Evolutionary conservation across 352 stramenopile species (phyloP).

Genomic region (Globisporangium rhizosaccharum): DNA sequence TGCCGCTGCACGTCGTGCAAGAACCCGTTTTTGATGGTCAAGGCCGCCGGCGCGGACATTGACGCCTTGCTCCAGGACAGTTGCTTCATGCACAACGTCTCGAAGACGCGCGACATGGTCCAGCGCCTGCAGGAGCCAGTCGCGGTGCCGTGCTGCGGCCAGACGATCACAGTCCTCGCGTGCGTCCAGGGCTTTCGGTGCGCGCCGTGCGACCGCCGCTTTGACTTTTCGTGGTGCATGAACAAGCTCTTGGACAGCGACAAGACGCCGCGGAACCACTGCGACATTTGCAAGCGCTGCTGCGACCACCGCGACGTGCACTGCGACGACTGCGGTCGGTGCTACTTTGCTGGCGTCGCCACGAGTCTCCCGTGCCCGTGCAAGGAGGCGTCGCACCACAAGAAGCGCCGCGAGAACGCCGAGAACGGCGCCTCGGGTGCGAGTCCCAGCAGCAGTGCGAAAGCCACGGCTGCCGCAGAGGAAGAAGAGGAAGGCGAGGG

Average conservation of each 20-base stretch:
- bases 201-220: constrained; percentile 32
- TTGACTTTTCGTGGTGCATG: constrained; percentile 81
- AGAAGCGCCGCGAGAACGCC: constrained; percentile 39
- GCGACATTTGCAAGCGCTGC: constrained; percentile 82
- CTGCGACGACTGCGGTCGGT: constrained; percentile 74
- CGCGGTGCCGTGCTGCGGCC: constrained; percentile 52
- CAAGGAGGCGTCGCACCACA: constrained; percentile 53
- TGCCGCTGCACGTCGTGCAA: constrained; percentile 85
- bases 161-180: constrained; percentile 58
- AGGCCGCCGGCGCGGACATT: constrained; percentile 68
- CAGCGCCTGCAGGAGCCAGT: constrained; percentile 63
- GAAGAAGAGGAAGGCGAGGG: constrained; percentile 63
- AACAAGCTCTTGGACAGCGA: constrained; percentile 76
- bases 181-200: constrained; percentile 75
- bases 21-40: constrained; percentile 83
- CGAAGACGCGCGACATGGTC: constrained; percentile 83
- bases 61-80: constrained; percentile 64
- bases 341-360: constrained; percentile 82
- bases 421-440: constrained; percentile 6
- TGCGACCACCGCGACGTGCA: constrained; percentile 85
- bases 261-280: constrained; percentile 75
- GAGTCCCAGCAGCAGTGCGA: constrained; percentile 3
- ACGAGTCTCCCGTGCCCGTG: constrained; percentile 74
- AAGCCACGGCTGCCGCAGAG: constrained; percentile 39
- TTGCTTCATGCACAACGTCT: constrained; percentile 88